Percentiles rank a stretch among this genome's conserved stretches.
Evolutionary conservation across 495 filamentous ascomycete genomes (phyloP).

Genomic region (Neurospora sp.): DNA sequence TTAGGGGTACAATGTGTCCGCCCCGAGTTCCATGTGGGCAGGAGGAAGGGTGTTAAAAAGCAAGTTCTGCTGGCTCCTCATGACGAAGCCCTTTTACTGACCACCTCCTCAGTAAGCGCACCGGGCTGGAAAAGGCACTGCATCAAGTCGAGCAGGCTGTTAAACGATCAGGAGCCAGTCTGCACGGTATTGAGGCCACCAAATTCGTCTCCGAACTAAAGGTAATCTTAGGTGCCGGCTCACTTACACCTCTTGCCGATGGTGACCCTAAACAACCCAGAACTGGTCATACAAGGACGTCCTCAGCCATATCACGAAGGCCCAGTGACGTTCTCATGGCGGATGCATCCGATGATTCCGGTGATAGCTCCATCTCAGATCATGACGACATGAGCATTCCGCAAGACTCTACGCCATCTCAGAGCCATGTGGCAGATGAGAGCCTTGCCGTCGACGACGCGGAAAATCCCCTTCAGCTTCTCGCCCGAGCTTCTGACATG

Average conservation of each 20-base stretch:
- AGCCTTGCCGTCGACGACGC: slow-evolving; percentile 56
- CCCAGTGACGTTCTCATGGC: slow-evolving; percentile 15
- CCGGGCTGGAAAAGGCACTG: slow-evolving; percentile 61
- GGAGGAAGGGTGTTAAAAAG: slow-evolving; percentile 71
- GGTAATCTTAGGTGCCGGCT: slow-evolving; percentile 35
- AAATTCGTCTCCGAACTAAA: slow-evolving; percentile 48
- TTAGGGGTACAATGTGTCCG: slow-evolving; percentile 50
- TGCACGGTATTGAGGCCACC: slow-evolving; percentile 38
- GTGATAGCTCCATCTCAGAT: slow-evolving; percentile 23
- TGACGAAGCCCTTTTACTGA: background rate
- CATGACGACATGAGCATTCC: slow-evolving; percentile 21
- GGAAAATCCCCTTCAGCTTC: slow-evolving; percentile 61
- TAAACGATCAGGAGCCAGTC: slow-evolving; percentile 45
- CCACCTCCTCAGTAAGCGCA: slow-evolving; percentile 48
- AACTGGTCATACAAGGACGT: background rate
- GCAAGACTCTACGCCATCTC: slow-evolving; percentile 21
- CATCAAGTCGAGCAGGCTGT: slow-evolving; percentile 66
- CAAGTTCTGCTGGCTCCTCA: slow-evolving; percentile 24
- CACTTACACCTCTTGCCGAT: slow-evolving; percentile 6
- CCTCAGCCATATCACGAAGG: background rate
- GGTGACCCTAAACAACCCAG: slow-evolving; percentile 1
- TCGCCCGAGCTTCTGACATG: slow-evolving; percentile 61
- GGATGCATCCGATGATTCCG: slow-evolving; percentile 21
- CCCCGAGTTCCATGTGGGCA: slow-evolving; percentile 57
- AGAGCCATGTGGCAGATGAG: slow-evolving; percentile 23